These are phyloP conservation scores for Rhizoctonia solani DNA, from an alignment of 1,284 basidiomycete species.

Conservation along the genomic window DNA sequence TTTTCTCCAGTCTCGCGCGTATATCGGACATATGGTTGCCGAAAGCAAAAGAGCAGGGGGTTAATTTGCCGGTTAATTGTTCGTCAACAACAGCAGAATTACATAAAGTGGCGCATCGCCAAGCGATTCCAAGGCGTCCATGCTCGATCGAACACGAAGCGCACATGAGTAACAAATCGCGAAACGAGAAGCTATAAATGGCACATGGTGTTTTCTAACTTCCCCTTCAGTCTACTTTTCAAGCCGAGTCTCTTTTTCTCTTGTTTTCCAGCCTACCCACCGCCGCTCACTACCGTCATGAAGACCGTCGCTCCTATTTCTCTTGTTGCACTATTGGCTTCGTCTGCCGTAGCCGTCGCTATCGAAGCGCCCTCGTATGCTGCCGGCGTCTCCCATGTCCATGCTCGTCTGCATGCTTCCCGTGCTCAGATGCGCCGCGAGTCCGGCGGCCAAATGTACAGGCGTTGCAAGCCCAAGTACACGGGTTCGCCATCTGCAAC, in stretches of 20 bases:
- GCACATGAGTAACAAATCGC: too few species aligned
- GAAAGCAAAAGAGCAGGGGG: too few species aligned
- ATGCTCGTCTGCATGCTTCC: constrained; percentile 13
- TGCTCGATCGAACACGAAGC: constrained; percentile 15
- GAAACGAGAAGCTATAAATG: too few species aligned
- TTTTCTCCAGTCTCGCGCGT: too few species aligned
- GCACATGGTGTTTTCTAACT: too few species aligned
- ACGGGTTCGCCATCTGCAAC: not conserved
- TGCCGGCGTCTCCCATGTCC: not conserved
- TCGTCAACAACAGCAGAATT: too few species aligned
- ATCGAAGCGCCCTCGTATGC: not conserved
- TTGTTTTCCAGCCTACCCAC: not conserved
- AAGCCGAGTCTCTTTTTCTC: not conserved
- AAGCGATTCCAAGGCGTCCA: constrained; percentile 16
- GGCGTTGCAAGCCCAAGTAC: constrained; percentile 23
- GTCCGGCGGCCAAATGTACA: not conserved
- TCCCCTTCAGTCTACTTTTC: too few species aligned
- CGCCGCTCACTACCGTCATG: constrained; percentile 14
- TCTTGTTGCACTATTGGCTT: constrained; percentile 11
- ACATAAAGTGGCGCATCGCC: too few species aligned
- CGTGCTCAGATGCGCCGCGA: constrained; percentile 4
- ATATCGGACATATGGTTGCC: too few species aligned
- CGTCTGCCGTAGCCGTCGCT: not conserved
- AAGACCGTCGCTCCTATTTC: constrained; percentile 6
- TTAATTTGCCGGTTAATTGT: too few species aligned